Evolutionary conservation across 257 asterid genomes (phyloP).

Genomic region (Nicotiana tomentosiformis): DNA sequence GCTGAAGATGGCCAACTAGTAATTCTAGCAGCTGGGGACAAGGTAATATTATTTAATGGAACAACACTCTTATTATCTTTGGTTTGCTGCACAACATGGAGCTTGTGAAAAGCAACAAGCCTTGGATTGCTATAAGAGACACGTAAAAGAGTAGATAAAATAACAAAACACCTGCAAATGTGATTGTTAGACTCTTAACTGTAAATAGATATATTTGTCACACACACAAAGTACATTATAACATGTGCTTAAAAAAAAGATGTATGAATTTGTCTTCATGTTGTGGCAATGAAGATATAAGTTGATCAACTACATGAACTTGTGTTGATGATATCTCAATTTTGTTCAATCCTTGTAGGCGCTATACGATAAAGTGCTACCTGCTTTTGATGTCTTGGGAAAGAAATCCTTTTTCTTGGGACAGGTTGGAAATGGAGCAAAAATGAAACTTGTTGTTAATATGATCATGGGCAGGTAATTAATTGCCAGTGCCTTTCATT

Average conservation of each 20-base stretch:
- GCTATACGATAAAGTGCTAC: constrained; percentile 58
- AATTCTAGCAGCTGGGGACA: constrained; percentile 95
- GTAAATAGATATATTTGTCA: neutral
- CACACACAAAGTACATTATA: neutral
- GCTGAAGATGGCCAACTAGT: constrained; percentile 99
- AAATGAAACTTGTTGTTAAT: constrained; percentile 97
- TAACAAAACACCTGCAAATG: neutral
- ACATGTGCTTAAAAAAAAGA: neutral
- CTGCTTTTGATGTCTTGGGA: constrained; percentile 86
- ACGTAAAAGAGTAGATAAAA: neutral
- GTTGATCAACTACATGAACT: neutral
- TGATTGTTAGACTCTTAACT: neutral
- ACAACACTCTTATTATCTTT: neutral
- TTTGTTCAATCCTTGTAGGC: constrained; percentile 32
- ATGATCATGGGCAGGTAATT: constrained; percentile 97
- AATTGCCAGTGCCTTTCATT: constrained; percentile 1
- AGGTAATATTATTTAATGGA: constrained; percentile 34
- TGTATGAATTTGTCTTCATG: neutral
- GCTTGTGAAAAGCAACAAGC: neutral
- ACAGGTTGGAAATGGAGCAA: constrained; percentile 89
- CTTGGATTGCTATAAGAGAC: neutral
- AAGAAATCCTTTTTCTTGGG: constrained; percentile 87
- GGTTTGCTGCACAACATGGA: neutral
- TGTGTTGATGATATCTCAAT: constrained; percentile 5
- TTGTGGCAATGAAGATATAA: neutral